Evolutionary conservation across 495 filamentous ascomycete species (phyloP).

Genomic region (Podospora anserina): DNA sequence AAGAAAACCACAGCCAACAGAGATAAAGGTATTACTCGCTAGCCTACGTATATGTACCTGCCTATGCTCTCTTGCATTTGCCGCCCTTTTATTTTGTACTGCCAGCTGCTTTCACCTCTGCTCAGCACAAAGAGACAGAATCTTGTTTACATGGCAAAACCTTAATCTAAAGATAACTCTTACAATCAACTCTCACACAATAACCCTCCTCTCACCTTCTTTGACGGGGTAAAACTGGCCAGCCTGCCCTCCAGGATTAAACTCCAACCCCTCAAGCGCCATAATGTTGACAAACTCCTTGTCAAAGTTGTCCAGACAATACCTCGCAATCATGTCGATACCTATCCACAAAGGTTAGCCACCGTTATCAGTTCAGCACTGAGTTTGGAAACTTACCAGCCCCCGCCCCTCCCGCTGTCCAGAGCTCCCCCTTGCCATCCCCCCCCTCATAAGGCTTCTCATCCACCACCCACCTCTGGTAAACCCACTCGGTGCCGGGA

Average conservation of each 20-base stretch:
- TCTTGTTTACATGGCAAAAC: no score
- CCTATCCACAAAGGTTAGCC: constrained; percentile 13
- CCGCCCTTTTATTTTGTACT: no score
- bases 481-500: constrained; percentile 22
- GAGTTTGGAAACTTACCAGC: constrained; percentile 15
- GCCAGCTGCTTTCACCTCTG: no score
- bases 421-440: constrained; percentile 26
- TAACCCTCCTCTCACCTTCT: neutral
- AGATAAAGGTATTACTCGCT: no score
- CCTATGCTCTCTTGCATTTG: no score
- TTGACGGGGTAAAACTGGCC: constrained; percentile 19
- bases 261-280: constrained; percentile 21
- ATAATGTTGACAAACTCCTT: constrained; percentile 22
- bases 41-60: no score
- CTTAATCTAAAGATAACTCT: no score
- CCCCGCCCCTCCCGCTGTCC: constrained; percentile 27
- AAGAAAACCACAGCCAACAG: no score
- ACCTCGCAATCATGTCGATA: constrained; percentile 29
- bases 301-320: constrained; percentile 24
- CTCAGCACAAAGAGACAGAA: no score
- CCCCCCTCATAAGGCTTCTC: constrained; percentile 21
- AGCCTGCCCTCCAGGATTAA: constrained; percentile 13
- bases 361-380: no score
- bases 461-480: constrained; percentile 28
- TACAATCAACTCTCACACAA: neutral